Evolutionary conservation across 2,329 filamentous ascomycete genomes (phyloP), one percentile per base, ranked within the genome.

Genomic region (Talaromyces piceae): DNA sequence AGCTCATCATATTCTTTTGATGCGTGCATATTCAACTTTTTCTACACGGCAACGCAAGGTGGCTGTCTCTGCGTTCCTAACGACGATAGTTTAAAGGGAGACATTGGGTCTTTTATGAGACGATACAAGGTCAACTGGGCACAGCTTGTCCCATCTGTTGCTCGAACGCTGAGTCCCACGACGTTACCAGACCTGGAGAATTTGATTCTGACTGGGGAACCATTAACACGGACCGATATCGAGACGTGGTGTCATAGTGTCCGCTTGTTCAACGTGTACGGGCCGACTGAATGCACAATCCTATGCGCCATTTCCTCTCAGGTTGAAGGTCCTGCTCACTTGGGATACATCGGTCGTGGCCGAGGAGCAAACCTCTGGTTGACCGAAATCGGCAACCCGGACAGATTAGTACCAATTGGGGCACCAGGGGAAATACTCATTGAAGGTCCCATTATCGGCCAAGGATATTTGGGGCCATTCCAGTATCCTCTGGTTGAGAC

Each of bases 1-100:
- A 73, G 79, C 50, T 78, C 77, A 0, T 78, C 76, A 2, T 76
- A 73, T 59, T 71, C 72, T 28, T 73, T 76, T 50, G 75, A 79
- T 55, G 67, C 74, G n/a, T 66, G 70, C 31, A 60, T 78, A 28
- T 61, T 67, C 3, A 75, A 79, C 55, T 67, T 77, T 2, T 71
- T 79, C 51, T 72, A 70, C 0, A 73, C 77, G 0, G 64, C 80
- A 2, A 63, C 72, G 0, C 61, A 72, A 25, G 78, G 79, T 4
- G 77, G 73, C 0, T 78, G 74, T 33, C 67, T 81, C 5, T 81
- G 78, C 49, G 68, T 81, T 0, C 69, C 72, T 0, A 61, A 69
- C 0, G 56, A 65, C 2, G 71, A 76, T 12, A 18, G 8, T 9
- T 26, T 28, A 12, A 45, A 28, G 18, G 39, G 39, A 13, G 37